These are phyloP conservation scores for Isochrysis galbana DNA, from an alignment of 78 protist species.

Conservation along the genomic window DNA sequence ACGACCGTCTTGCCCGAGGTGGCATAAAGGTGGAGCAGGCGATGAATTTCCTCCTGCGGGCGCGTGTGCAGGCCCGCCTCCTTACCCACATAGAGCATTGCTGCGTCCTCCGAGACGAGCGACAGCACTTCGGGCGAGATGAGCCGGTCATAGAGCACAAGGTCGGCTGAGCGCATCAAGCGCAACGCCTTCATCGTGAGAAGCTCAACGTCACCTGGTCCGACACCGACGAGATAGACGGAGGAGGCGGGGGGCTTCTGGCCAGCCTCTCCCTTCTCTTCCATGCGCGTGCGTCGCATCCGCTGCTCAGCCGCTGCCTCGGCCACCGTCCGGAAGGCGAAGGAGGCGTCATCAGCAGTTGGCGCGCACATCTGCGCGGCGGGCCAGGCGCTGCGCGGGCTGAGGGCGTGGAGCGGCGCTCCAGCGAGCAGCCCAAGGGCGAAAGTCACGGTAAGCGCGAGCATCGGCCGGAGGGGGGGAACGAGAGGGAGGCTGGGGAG, in stretches of 20 bases:
- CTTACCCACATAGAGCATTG: slow-evolving; percentile 3
- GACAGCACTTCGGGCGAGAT: background rate
- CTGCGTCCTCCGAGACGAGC: background rate
- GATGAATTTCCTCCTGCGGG: background rate
- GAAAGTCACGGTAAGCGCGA: no score
- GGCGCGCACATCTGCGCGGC: no score
- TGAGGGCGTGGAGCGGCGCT: no score
- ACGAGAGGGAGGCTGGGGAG: no score
- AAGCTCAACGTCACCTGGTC: slow-evolving; percentile 55
- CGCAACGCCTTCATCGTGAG: slow-evolving; percentile 51
- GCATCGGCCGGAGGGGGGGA: no score
- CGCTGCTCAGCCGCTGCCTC: background rate
- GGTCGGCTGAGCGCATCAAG: background rate
- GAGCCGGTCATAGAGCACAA: slow-evolving; percentile 21
- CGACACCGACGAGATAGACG: slow-evolving; percentile 60
- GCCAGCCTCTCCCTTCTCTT: background rate
- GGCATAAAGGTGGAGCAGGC: background rate
- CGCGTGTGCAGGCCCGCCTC: slow-evolving; percentile 22
- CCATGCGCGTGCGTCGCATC: background rate
- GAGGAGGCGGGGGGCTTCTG: background rate
- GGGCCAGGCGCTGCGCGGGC: no score
- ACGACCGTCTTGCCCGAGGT: slow-evolving; percentile 26
- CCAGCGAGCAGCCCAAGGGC: no score
- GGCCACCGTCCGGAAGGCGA: background rate
- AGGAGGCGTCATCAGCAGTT: no score